Base-by-base conservation (phyloP, 768 basidiomycete species). In the Peribolospora kevripleyi region DNA sequence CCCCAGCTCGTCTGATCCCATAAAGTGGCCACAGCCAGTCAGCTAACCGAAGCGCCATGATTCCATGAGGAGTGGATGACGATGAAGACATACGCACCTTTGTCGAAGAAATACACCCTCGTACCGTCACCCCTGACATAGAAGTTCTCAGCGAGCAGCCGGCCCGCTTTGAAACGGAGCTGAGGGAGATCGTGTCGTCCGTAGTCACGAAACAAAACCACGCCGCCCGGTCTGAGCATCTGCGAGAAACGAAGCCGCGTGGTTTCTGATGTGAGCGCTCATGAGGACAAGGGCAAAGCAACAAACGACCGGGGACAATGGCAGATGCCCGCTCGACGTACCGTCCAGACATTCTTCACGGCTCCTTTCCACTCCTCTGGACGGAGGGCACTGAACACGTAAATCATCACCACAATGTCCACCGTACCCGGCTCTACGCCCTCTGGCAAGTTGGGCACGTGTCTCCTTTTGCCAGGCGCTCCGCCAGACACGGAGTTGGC, bases 71-170 rank as follows among this genome's bases (percentile, higher is more conserved):
- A 41, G n/a, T 3, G 13, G 9, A 52, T 7, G 11, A 49, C 11
- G 40, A 8, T 9, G 3, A 7, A 48, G 38, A 11, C 4, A 38
- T 11, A 57, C 65, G 48, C 51, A 84, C 88, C 84, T 8, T 84
- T 66, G 57, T 84, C 82, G 60, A 98, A 98, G 67, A 97, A 98
- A 68, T 95, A 97, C 0, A 98, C 93, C 45, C 93, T 74, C 0
- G 93, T 97, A 63, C 86, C 90, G 69, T 98, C 93, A 0, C 93
- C 93, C 43, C 93, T 76, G 52, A 93, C 82, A 63, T 98, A 98
- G 60, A 98, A 80, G 65, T 93, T 90, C 50, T 90, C 86, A 47
- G 86, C 83, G 8, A 97, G 75, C 54, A 97, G 60, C 8, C 93
- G 74, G 2, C 81, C 79, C 5, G 74, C 74, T 67, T 86, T 93